These are phyloP conservation scores for Tilletia caries DNA, from an alignment of 1,284 basidiomycete species.

Conservation along the genomic window DNA sequence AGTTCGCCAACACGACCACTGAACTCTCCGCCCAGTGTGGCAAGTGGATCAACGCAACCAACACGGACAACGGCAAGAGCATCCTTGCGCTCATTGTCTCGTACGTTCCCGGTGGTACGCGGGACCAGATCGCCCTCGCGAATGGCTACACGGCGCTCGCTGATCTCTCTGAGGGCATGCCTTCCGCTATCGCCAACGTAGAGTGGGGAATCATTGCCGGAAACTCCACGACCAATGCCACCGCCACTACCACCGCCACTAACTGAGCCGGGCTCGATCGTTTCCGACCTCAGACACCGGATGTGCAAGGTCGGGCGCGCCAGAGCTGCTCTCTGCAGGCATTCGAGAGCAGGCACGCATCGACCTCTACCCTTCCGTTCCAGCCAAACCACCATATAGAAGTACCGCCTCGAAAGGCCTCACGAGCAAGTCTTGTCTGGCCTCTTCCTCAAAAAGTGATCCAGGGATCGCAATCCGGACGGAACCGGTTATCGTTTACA, in stretches of 20 bases:
- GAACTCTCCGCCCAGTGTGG: conserved; percentile 33
- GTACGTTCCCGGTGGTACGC: conserved; percentile 26
- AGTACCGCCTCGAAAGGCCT: background rate
- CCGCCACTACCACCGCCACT: background rate
- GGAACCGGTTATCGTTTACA: background rate
- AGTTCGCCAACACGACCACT: conserved; percentile 24
- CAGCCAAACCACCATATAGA: background rate
- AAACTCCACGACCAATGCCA: conserved; percentile 30
- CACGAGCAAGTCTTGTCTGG: background rate
- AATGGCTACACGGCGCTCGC: conserved; percentile 34
- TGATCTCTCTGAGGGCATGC: conserved; percentile 26
- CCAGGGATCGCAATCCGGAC: background rate
- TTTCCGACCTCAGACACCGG: no score
- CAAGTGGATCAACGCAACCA: conserved; percentile 40
- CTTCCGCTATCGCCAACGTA: conserved; percentile 32
- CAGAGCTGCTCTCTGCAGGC: no score
- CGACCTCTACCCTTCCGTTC: background rate
- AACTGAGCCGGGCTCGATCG: background rate
- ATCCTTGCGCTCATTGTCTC: conserved; percentile 33
- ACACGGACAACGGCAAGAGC: conserved; percentile 41
- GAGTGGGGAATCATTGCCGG: conserved; percentile 41
- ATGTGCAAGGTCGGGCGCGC: no score
- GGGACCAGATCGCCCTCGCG: conserved; percentile 26
- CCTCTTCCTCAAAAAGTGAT: conserved; percentile 1
- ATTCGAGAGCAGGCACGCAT: background rate